Base-by-base conservation (phyloP, 83 land plant species). In the Picea abies region DNA sequence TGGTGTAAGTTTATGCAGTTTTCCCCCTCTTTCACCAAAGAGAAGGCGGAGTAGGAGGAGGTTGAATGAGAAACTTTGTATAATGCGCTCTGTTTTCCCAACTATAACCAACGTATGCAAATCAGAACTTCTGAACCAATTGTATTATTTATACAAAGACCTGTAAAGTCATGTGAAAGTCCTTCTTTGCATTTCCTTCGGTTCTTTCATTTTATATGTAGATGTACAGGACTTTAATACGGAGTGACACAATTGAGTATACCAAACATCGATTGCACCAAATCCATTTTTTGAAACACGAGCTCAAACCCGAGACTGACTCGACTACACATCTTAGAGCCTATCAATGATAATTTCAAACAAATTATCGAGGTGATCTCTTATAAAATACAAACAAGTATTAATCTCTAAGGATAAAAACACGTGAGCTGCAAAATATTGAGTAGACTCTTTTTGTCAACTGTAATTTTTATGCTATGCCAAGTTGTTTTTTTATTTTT, bases 61-160 rank as follows among this genome's bases (percentile, higher is more conserved):
- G 80, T 85, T 95, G 71, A 88, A 90, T 64, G 88, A 89, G 72
- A 90, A 88, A 37, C 88, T 93, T 22, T 86, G 89, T 32, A 72
- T 87, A 5, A 83, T 95, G 82, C 92, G 98, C 0, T 79, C 94
- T 78, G 80, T 92, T n/a, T 96, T 95, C 23, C 98, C 98, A 3
- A 95, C 86, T n/a, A 95, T 95, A 70, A 93, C 93, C 26, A 93
- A 93, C 90, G 98, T 82, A 84, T 26, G 29, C 29, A 26, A 0
- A 26, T 26, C 29, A 26, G 0, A 0, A 26, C 29, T 26, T 26
- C 29, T 26, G 29, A 26, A 26, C 29, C 29, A 26, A 26, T 26
- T 26, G 29, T 26, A 26, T 26, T 26, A 26, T 26, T 26, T 26
- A 26, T 26, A 26, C 29, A 26, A 26, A 26, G 29, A 26, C 29